Evolutionary conservation across 2,329 filamentous ascomycete genomes (phyloP), one percentile per base, ranked within the genome.

Genomic region (Lachnellula cervina): DNA sequence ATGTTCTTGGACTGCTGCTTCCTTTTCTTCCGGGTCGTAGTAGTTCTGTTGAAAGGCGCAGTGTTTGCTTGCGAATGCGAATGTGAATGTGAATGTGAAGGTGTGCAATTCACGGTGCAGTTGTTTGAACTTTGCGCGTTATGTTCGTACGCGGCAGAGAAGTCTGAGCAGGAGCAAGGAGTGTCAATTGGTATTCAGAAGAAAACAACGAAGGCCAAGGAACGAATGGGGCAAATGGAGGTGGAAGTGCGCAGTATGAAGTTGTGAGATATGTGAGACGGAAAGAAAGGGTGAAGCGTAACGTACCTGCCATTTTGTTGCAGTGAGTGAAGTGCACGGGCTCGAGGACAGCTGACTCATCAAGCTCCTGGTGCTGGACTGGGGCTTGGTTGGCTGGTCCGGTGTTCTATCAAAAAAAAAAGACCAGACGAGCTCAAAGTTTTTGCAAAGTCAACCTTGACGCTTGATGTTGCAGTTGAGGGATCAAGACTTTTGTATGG

Each of bases 171-270:
- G 54, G 43, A 25, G 58, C 54, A 59, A 59, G 17, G 40, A 43
- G 44, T 50, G 52, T 64, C 52, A 64, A 59, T 59, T 53, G 52
- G 52, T 57, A 44, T 44, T 23, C 47, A 53, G 47, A 59, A 46
- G 40, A 53, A 57, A 42, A 40, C 21, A 23, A 37, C n/a, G 13
- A 48, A 34, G 17, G 21, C 16, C 34, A 48, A 47, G 40, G 45
- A 37, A 55, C 48, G 52, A 45, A 43, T 52, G 51, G 35, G 51
- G 23, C 49, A 34, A 35, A 46, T 55, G 46, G 35, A 51, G 43
- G 28, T 38, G 46, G 45, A 51, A 50, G 50, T 35, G 51, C 35
- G 14, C 43, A 61, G 55, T 55, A 57, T 49, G 52, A 44, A 44
- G 42, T 44, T 44, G 42, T 19, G 42, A 23, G 6, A 44, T n/a